These are phyloP conservation scores for Neocatenulostroma microsporum DNA, from an alignment of 2,329 filamentous ascomycete species.

Conservation along the genomic window DNA sequence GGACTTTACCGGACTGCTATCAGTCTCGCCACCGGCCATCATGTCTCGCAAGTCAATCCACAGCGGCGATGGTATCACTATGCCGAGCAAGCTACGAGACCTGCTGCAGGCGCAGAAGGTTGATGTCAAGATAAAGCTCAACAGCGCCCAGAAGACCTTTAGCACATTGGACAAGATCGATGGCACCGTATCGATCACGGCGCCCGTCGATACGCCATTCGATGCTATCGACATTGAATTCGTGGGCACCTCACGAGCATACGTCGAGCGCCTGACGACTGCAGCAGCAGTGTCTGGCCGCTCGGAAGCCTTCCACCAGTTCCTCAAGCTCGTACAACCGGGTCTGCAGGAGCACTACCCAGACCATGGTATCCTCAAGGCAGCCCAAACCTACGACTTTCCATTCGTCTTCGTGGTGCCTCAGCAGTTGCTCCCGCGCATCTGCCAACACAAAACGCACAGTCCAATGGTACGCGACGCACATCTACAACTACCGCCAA, in stretches of 20 bases:
- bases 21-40: no score
- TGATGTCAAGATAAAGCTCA: conserved; percentile 39
- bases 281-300: conserved; percentile 47
- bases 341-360: conserved; percentile 48
- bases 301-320: conserved; percentile 51
- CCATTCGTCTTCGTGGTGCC: conserved; percentile 59
- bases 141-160: conserved; percentile 39
- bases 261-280: conserved; percentile 48
- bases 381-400: conserved; percentile 50
- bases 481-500: conserved; percentile 55
- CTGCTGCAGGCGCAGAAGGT: conserved; percentile 29
- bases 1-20: no score
- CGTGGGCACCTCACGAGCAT: conserved; percentile 46
- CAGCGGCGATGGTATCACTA: conserved; percentile 5
- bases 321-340: conserved; percentile 56
- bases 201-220: conserved; percentile 47
- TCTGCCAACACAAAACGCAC: conserved; percentile 48
- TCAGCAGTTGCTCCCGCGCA: conserved; percentile 50
- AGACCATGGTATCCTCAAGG: conserved; percentile 45
- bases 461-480: conserved; percentile 46
- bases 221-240: conserved; percentile 53
- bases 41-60: neutral
- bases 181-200: conserved; percentile 45
- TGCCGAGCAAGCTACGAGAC: conserved; percentile 20
- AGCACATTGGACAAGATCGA: conserved; percentile 53